Percentiles rank a stretch among this genome's conserved stretches.
These are phyloP conservation scores for Epichloe elymi DNA, from an alignment of 2,329 filamentous ascomycete species.

Conservation along the genomic window DNA sequence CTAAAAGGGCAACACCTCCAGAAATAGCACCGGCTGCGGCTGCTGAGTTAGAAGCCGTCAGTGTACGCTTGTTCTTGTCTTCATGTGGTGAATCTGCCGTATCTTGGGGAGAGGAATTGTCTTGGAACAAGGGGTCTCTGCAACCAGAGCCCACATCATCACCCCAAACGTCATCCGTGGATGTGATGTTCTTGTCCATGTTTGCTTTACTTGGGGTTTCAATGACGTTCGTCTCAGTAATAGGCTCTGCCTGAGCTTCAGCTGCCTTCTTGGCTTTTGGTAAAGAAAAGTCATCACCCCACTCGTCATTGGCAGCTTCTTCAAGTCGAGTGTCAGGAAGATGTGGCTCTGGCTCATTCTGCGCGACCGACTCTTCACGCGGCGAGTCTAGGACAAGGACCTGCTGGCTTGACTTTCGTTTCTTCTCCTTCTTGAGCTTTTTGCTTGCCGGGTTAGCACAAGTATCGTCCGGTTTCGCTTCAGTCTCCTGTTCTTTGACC, in stretches of 20 bases:
- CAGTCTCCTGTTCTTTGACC: background rate
- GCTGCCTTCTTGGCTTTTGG: constrained; percentile 11
- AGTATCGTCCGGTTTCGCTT: constrained; percentile 11
- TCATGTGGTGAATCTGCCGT: background rate
- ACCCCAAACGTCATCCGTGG: background rate
- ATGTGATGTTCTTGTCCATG: background rate
- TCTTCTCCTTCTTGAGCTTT: constrained; percentile 18
- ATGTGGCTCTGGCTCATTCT: background rate
- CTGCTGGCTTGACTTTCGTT: constrained; percentile 14
- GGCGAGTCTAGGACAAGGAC: constrained; percentile 3
- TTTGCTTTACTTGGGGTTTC: background rate
- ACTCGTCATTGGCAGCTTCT: constrained; percentile 3
- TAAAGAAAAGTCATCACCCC: constrained; percentile 4
- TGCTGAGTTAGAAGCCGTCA: constrained; percentile 14
- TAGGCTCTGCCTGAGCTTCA: constrained; percentile 1
- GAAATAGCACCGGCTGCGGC: constrained; percentile 7
- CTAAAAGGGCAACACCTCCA: constrained; percentile 22
- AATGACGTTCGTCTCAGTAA: background rate
- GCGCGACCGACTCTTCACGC: background rate
- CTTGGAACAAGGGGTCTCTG: background rate
- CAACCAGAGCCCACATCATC: background rate
- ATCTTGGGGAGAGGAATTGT: background rate
- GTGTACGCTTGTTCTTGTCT: background rate
- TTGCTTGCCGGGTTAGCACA: constrained; percentile 6
- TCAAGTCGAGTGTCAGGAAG: background rate